A percentile compares a stretch with the other conserved stretches of the same genome.
Evolutionary conservation across 768 basidiomycete species (phyloP).

Genomic region (Boletus speciosus): DNA sequence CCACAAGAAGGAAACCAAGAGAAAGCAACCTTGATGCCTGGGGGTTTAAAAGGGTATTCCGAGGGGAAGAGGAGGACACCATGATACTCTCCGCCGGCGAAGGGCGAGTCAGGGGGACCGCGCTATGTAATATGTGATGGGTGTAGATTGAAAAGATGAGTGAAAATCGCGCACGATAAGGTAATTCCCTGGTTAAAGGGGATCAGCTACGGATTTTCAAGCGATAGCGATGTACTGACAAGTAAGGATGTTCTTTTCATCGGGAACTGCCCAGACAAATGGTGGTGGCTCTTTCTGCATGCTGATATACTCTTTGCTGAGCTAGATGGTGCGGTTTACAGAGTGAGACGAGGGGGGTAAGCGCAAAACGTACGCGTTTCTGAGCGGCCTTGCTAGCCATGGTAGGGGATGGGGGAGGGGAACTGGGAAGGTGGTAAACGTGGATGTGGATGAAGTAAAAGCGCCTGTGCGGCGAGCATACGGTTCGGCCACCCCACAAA

Average conservation of each 20-base stretch:
- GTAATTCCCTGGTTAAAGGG: constrained; percentile 74
- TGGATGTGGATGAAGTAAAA: constrained; percentile 23
- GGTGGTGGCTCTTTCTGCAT: constrained; percentile 96
- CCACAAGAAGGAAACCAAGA: neutral
- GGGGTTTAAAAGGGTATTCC: constrained; percentile 96
- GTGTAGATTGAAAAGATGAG: neutral
- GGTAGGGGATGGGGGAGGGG: constrained; percentile 3
- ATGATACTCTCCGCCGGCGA: constrained; percentile 89
- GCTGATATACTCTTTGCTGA: constrained; percentile 82
- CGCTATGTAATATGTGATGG: constrained; percentile 46
- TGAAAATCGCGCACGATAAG: constrained; percentile 65
- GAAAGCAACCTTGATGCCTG: constrained; percentile 83
- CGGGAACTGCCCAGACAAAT: constrained; percentile 92
- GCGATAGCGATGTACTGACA: constrained; percentile 53
- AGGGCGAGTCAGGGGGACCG: constrained; percentile 92
- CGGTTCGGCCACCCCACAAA: constrained; percentile 27
- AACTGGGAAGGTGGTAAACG: constrained; percentile 2
- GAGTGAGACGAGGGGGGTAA: constrained; percentile 7
- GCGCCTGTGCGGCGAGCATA: constrained; percentile 25
- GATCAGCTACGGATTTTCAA: constrained; percentile 10
- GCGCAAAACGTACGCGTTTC: constrained; percentile 59
- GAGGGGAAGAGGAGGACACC: constrained; percentile 88
- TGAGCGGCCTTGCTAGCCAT: constrained; percentile 88
- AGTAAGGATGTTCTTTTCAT: constrained; percentile 95
- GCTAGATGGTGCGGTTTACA: constrained; percentile 38